Evolutionary conservation across 495 filamentous ascomycete species (phyloP).

Genomic region (Rhypophila decipiens): DNA sequence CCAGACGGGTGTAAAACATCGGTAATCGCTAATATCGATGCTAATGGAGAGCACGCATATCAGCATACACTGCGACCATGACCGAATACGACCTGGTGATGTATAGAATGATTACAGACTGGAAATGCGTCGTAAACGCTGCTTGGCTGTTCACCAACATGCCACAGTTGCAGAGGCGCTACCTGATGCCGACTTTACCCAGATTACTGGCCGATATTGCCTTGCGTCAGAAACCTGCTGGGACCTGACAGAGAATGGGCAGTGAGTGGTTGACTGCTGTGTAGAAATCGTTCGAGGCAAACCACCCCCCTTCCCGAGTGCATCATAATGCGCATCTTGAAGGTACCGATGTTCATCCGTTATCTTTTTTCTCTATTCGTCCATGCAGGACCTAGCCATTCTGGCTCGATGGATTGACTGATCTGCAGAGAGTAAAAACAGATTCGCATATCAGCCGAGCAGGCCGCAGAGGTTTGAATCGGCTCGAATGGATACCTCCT

Average conservation of each 20-base stretch:
- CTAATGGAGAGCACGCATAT: too few species aligned
- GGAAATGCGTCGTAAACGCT: too few species aligned
- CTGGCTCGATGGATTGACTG: neutral
- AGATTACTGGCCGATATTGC: neutral
- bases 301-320: neutral
- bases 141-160: too few species aligned
- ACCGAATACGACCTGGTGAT: too few species aligned
- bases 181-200: neutral
- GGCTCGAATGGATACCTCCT: neutral
- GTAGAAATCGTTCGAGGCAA: neutral
- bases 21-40: neutral
- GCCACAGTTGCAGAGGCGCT: neutral
- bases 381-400: neutral
- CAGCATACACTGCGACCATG: too few species aligned
- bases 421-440: slow-evolving; percentile 1
- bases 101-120: too few species aligned
- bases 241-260: neutral
- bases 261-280: neutral
- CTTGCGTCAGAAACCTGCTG: neutral
- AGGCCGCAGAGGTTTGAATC: neutral
- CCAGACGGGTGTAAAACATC: neutral
- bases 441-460: neutral
- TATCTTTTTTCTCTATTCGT: too few species aligned
- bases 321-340: neutral
- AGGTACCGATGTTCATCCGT: neutral